Base-by-base conservation (phyloP, 2,329 filamentous ascomycete species). In the Penicillium brasilianum region DNA sequence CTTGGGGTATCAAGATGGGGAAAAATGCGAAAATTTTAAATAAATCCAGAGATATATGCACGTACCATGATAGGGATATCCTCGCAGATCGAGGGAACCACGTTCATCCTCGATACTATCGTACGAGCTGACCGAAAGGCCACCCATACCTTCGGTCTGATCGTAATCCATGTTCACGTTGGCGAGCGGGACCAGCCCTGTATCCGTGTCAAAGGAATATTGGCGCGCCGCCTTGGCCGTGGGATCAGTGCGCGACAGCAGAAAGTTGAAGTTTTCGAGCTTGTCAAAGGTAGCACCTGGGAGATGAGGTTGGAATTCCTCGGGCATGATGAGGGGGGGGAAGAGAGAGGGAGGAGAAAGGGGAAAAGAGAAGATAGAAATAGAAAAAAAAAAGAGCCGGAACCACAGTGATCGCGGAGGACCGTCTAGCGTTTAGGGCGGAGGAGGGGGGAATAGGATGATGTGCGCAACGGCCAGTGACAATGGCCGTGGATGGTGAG, bases 101-200 rank as follows among this genome's bases (percentile, higher is more conserved):
- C 74, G 75, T 44, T 78, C 76, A 62, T 78, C 76, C 18, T 78
- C 76, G 60, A 78, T 72, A 60, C 75, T 77, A 52, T 78, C 76
- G 63, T 78, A 78, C 36, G 76, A 78, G 63, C 76, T 78, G 67
- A 78, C 76, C 32, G 76, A 78, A 11, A 78, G 61, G 22, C 76
- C 76, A 34, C 76, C 76, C 70, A 78, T 72, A 54, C 76, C 76
- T 57, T 78, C 76, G 1, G 76, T 78, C 57, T 76, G 76, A 54
- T 78, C 76, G 58, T 77, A 77, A 57, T 78, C 74, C 73, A 77
- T 75, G 55, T 70, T 73, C 62, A 72, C 61, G 56, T 72, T 74
- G 60, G 70, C 61, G 48, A 73, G 68, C 32, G 74, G 69, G 55
- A 71, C 68, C 66, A 76, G 67, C 60, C 70, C 71, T 28, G 71